Percentiles rank a stretch among this genome's conserved stretches.
Evolutionary conservation across 805 yeast genomes (phyloP).

Genomic region (Myxozyma melibiosi): DNA sequence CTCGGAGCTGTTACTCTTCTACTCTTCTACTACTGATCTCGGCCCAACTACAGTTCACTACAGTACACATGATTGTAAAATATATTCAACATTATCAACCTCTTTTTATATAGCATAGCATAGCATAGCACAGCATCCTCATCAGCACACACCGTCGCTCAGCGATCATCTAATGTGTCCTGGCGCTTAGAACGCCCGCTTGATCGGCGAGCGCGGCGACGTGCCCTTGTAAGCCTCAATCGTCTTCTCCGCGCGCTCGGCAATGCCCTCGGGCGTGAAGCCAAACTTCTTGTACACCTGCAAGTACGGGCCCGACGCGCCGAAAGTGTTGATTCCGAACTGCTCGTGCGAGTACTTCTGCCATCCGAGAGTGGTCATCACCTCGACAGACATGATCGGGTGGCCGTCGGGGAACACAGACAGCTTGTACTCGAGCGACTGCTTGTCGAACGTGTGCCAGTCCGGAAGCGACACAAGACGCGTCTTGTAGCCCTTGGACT

Average conservation of each 20-base stretch:
- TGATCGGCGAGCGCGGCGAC: slow-evolving; percentile 71
- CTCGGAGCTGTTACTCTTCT: too few relatives aligned
- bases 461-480: slow-evolving; percentile 92
- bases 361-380: slow-evolving; percentile 90
- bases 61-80: too few relatives aligned
- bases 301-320: slow-evolving; percentile 90
- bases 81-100: too few relatives aligned
- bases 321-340: slow-evolving; percentile 93
- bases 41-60: too few relatives aligned
- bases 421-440: slow-evolving; percentile 71
- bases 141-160: neutral
- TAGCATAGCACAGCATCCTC: slow-evolving; percentile 4
- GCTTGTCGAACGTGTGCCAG: slow-evolving; percentile 84
- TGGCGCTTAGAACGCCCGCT: slow-evolving; percentile 58
- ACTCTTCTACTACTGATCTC: too few relatives aligned
- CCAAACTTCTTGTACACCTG: slow-evolving; percentile 83
- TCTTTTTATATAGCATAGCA: too few relatives aligned
- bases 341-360: slow-evolving; percentile 93
- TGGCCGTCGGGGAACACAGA: slow-evolving; percentile 92
- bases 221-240: slow-evolving; percentile 78
- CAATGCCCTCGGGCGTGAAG: slow-evolving; percentile 92
- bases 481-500: slow-evolving; percentile 66
- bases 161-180: neutral
- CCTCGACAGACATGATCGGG: slow-evolving; percentile 93
- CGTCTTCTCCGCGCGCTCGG: slow-evolving; percentile 79